phyloP scores from a whole-genome alignment of 305 asterid species.

The Fraxinus paxiana region DNA sequence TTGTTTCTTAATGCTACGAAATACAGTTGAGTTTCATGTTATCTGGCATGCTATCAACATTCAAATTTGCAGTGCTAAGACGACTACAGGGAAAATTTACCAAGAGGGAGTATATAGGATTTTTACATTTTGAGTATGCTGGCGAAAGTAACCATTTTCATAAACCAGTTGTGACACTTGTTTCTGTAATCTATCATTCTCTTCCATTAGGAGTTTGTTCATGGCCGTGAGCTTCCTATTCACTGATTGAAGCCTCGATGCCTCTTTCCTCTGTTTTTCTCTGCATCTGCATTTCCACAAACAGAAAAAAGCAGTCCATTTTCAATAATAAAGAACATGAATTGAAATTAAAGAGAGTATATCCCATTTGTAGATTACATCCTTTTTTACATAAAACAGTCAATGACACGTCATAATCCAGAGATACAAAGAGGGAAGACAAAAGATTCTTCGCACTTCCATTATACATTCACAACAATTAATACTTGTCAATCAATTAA shows the following conservation, averaged over 20 bases:
- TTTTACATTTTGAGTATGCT: not conserved
- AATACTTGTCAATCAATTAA: not conserved
- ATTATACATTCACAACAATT: not conserved
- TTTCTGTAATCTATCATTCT: slow-evolving; percentile 19
- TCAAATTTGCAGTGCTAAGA: not conserved
- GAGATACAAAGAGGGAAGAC: not conserved
- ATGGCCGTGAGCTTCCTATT: slow-evolving; percentile 19
- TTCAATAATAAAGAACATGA: not conserved
- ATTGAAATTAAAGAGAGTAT: not conserved
- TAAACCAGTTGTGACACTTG: not conserved
- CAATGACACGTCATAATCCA: not conserved
- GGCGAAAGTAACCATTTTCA: not conserved
- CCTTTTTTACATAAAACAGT: not conserved
- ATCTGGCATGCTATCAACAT: not conserved
- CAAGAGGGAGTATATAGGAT: not conserved
- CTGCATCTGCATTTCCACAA: slow-evolving; percentile 13
- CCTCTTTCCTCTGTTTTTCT: slow-evolving; percentile 23
- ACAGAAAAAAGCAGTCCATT: not conserved
- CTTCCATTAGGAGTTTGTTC: slow-evolving; percentile 24
- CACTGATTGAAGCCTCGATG: slow-evolving; percentile 21
- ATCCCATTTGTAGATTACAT: not conserved
- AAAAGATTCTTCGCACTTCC: not conserved
- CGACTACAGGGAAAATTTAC: not conserved
- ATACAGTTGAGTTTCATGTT: not conserved
- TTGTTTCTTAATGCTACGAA: not conserved